Evolutionary conservation across 164 flowering plant genomes (phyloP).

Genomic region (Nelumbo lutea): DNA sequence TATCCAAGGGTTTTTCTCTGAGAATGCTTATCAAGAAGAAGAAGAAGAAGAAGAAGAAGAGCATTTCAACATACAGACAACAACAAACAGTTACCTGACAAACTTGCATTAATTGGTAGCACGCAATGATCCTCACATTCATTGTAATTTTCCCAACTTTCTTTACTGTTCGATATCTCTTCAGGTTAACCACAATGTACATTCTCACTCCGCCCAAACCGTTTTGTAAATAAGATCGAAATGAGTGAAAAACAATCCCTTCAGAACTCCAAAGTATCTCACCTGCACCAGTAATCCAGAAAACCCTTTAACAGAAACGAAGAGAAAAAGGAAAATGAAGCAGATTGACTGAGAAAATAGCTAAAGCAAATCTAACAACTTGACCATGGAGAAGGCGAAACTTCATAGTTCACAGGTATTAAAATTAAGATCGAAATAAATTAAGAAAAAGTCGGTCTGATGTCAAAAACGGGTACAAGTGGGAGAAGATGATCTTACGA

Average conservation of each 20-base stretch:
- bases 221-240: background rate
- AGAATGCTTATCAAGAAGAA: too few relatives aligned
- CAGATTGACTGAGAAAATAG: background rate
- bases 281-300: conserved; percentile 21
- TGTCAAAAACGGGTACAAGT: background rate
- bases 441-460: background rate
- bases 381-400: background rate
- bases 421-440: too few relatives aligned
- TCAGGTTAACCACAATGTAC: conserved; percentile 48
- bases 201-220: conserved; percentile 47
- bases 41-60: too few relatives aligned
- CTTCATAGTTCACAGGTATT: too few relatives aligned
- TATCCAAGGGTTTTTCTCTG: too few relatives aligned
- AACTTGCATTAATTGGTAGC: conserved; percentile 62
- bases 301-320: background rate
- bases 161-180: conserved; percentile 47
- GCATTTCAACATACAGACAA: background rate
- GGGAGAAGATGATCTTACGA: conserved; percentile 2
- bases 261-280: conserved; percentile 6
- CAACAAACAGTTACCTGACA: conserved; percentile 50
- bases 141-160: conserved; percentile 52
- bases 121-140: conserved; percentile 52
- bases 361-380: background rate
- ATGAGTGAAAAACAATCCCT: background rate
- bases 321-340: background rate